These are phyloP conservation scores for Amanita pallidorosea DNA, from an alignment of 768 basidiomycete genomes.

Conservation along the genomic window DNA sequence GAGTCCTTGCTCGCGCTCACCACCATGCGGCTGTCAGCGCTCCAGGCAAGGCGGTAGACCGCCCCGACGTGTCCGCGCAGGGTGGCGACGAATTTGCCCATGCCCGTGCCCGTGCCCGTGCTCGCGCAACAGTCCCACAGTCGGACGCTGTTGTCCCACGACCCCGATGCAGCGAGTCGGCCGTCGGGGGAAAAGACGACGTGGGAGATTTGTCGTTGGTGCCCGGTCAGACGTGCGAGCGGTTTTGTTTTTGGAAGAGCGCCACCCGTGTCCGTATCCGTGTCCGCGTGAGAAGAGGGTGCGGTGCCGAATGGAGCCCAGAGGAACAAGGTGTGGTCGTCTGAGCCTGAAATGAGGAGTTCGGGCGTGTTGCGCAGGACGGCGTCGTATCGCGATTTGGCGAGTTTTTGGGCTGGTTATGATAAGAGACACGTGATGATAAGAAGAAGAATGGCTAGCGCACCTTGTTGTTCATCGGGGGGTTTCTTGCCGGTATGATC, in stretches of 20 bases:
- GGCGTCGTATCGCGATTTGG: conserved; percentile 67
- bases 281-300: conserved; percentile 12
- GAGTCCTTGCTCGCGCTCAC: conserved; percentile 95
- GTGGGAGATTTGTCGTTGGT: conserved; percentile 90
- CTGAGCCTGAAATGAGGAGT: conserved; percentile 88
- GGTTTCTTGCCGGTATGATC: conserved; percentile 81
- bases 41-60: conserved; percentile 94
- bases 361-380: conserved; percentile 62
- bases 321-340: conserved; percentile 96
- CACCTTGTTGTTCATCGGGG: conserved; percentile 75
- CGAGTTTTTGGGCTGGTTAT: conserved; percentile 60
- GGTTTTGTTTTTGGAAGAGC: conserved; percentile 20
- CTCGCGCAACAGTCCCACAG: conserved; percentile 58
- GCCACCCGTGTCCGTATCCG: conserved; percentile 9
- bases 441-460: conserved; percentile 7
- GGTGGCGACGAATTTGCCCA: conserved; percentile 83
- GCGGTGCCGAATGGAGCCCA: conserved; percentile 73
- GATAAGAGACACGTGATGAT: background rate
- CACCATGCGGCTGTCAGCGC: conserved; percentile 83
- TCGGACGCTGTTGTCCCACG: conserved; percentile 85
- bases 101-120: conserved; percentile 15
- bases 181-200: conserved; percentile 95
- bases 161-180: conserved; percentile 81
- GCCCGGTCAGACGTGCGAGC: conserved; percentile 74
- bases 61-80: conserved; percentile 89